Base-by-base conservation (phyloP, 164 flowering plant genomes). In the Macadamia tetraphylla region DNA sequence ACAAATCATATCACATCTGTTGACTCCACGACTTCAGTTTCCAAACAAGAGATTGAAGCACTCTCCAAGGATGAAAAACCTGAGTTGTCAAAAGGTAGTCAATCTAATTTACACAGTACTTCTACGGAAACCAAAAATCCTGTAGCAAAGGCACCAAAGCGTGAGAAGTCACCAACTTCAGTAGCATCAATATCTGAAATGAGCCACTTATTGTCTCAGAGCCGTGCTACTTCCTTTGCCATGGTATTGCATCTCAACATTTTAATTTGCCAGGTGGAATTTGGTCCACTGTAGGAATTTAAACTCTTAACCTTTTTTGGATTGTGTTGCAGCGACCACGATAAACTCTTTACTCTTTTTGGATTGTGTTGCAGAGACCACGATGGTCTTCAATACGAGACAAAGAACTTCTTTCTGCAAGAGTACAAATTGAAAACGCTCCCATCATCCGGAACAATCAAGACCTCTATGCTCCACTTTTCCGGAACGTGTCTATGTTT, bases 401-500 rank as follows among this genome's bases (percentile, higher is more conserved):
- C 58, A 75, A 77, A 68, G 84, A 82, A 35, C 71, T 89, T 55
- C 52, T 79, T 10, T 1, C 60, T 63, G 88, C 83, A 63, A 83
- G 74, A 77, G 64, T 68, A 40, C 75, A 80, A 67, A 87, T 87
- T 30, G 79, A 78, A 74, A 79, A 76, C 75, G 87, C 88, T 53
- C 84, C 83, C 0, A 55, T 75, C 0, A 0, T 71, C n/a, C 56
- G 63, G 62, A 77, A 77, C 55, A 81, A 82, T 76, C 73, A 61
- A 15, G 71, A 59, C 15, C 85, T 89, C 29, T 77, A 86, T 82
- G 82, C 82, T 32, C 84, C 90, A 67, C 66, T 89, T 3, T 87
- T 75, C 73, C 78, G 80, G 35, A 89, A 87, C 70, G 73, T 83
- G 61, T 87, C 90, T 23, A 74, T 58, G 80, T 87, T 89, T 75